These are phyloP conservation scores for Petunia secreta DNA, from an alignment of 257 asterid genomes.

Conservation along the genomic window DNA sequence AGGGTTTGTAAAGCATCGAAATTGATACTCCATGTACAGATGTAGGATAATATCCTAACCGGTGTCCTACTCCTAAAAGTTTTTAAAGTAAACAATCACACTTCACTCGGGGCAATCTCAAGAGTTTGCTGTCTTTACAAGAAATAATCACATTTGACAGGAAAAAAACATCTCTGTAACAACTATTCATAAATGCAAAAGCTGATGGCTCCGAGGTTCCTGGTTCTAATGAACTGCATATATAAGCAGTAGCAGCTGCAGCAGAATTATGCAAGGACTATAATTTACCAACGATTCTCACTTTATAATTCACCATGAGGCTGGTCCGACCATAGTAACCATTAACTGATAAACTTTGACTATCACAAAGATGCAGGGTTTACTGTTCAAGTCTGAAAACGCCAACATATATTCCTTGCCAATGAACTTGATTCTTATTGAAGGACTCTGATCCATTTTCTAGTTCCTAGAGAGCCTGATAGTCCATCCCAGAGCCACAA, in stretches of 20 bases:
- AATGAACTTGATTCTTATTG: not conserved
- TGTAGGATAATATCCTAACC: conserved; percentile 21
- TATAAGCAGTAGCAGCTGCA: not conserved
- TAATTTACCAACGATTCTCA: too few species aligned
- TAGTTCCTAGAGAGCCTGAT: not conserved
- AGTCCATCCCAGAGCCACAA: conserved; percentile 8
- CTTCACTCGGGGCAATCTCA: conserved; percentile 14
- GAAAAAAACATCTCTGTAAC: conserved; percentile 10
- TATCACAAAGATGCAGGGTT: conserved; percentile 16
- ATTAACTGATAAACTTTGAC: not conserved
- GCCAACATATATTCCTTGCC: not conserved
- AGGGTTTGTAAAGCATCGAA: not conserved
- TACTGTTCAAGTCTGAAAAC: not conserved
- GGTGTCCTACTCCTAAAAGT: conserved; percentile 25
- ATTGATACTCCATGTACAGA: conserved; percentile 22
- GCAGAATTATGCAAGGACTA: not conserved
- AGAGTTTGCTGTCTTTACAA: conserved; percentile 3
- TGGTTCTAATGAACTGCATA: too few species aligned
- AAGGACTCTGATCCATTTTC: not conserved
- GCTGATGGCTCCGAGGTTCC: not conserved
- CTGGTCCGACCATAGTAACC: not conserved
- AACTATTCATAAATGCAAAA: conserved; percentile 22
- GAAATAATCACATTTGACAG: conserved; percentile 17
- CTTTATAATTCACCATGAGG: too few species aligned
- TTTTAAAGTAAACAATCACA: conserved; percentile 10